phyloP scores from a whole-genome alignment of 495 filamentous ascomycete species.

The Penicillium lagena region DNA sequence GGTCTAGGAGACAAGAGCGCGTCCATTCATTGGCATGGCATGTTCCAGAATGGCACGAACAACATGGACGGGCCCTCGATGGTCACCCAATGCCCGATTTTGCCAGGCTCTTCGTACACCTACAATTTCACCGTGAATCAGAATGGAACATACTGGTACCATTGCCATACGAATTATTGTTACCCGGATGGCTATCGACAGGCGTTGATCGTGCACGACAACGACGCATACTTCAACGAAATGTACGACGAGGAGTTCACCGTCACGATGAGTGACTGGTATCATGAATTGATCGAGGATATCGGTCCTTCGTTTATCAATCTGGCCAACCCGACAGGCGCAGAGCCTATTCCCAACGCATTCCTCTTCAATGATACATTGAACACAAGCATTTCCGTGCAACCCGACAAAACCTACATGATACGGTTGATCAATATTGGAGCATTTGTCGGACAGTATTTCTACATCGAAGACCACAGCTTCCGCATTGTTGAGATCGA shows the following conservation, averaged over 20 bases:
- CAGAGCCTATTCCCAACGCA: slow-evolving; percentile 46
- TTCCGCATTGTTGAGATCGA: slow-evolving; percentile 52
- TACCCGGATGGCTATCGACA: slow-evolving; percentile 74
- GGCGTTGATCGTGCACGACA: slow-evolving; percentile 66
- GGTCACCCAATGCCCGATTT: slow-evolving; percentile 62
- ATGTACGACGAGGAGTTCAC: slow-evolving; percentile 63
- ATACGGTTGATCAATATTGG: slow-evolving; percentile 72
- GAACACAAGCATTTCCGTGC: slow-evolving; percentile 50
- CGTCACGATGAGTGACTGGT: slow-evolving; percentile 63
- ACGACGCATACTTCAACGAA: slow-evolving; percentile 49
- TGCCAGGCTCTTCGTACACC: slow-evolving; percentile 56
- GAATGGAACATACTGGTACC: slow-evolving; percentile 79
- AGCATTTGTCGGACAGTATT: slow-evolving; percentile 68
- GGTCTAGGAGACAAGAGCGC: slow-evolving; percentile 63
- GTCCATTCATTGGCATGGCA: slow-evolving; percentile 74
- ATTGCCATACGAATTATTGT: slow-evolving; percentile 62
- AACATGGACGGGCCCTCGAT: slow-evolving; percentile 70
- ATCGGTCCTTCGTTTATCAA: slow-evolving; percentile 41
- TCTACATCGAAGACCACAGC: slow-evolving; percentile 71
- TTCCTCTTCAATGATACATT: slow-evolving; percentile 53
- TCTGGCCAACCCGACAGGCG: slow-evolving; percentile 44
- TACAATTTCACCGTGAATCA: slow-evolving; percentile 78
- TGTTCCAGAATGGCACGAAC: slow-evolving; percentile 63
- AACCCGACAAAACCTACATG: slow-evolving; percentile 73
- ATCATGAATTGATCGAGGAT: slow-evolving; percentile 40